Evolutionary conservation across 148 eudicot species (phyloP).

Genomic region (Dianthus caryophyllus): DNA sequence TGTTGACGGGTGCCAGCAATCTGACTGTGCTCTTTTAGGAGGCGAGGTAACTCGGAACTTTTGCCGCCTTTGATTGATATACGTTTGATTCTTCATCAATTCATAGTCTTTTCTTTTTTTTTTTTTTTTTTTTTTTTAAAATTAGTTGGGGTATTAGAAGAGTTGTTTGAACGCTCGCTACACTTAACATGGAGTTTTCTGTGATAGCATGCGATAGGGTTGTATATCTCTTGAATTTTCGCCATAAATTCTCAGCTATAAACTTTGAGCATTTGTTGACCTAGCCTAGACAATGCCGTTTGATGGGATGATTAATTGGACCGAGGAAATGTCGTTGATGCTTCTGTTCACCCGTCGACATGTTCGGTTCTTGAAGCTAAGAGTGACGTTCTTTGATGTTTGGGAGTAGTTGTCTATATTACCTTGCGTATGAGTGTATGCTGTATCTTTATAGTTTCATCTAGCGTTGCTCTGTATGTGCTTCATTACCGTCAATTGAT

Average conservation of each 20-base stretch:
- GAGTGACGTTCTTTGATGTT: neutral
- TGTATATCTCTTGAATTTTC: neutral
- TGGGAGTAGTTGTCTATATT: neutral
- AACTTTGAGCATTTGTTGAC: neutral
- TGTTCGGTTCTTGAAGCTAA: neutral
- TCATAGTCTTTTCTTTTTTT: neutral
- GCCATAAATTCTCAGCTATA: neutral
- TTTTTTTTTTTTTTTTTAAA: no score
- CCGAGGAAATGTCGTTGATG: neutral
- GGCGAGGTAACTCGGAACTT: slow-evolving; percentile 69
- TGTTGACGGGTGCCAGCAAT: slow-evolving; percentile 88
- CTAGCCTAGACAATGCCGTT: neutral
- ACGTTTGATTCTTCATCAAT: neutral
- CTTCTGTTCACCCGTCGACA: neutral
- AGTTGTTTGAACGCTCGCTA: neutral
- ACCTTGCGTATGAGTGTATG: no score
- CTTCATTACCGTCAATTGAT: slow-evolving; percentile 9
- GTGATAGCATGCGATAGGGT: neutral
- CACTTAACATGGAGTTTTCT: neutral
- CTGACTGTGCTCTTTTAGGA: slow-evolving; percentile 86
- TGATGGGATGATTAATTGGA: neutral
- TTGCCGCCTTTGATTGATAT: neutral
- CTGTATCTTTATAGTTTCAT: neutral
- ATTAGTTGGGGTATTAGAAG: neutral
- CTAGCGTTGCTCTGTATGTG: neutral